Percentiles rank a stretch among this genome's conserved stretches.
phyloP scores from a whole-genome alignment of 192 early-diverging fungal genomes.

The Rhizophagus prolifer region DNA sequence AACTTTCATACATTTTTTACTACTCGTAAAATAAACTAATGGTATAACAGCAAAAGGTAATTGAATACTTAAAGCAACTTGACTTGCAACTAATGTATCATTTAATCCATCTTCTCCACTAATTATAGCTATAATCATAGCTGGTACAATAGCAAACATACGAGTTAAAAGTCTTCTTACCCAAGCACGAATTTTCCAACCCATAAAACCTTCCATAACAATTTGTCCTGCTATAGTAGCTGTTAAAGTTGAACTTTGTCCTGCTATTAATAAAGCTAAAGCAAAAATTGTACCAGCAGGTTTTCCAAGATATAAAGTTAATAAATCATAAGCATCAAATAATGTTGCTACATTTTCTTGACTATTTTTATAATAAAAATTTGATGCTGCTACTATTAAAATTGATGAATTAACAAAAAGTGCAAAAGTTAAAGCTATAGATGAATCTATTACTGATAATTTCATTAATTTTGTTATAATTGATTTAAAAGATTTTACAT shows the following conservation, averaged over 20 bases:
- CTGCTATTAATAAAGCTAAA: conserved; percentile 70
- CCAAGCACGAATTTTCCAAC: conserved; percentile 60
- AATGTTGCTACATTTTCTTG: conserved; percentile 50
- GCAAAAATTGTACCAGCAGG: conserved; percentile 72
- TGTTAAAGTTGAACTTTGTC: conserved; percentile 76
- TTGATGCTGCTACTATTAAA: conserved; percentile 73
- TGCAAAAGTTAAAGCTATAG: conserved; percentile 67
- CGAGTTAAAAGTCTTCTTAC: conserved; percentile 70
- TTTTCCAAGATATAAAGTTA: conserved; percentile 58
- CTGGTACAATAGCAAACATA: conserved; percentile 69
- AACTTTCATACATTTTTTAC: conserved; percentile 52
- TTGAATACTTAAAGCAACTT: conserved; percentile 79
- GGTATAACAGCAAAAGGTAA: conserved; percentile 83
- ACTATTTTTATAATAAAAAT: conserved; percentile 56
- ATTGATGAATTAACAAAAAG: conserved; percentile 79
- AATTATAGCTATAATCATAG: conserved; percentile 64
- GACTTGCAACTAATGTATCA: conserved; percentile 63
- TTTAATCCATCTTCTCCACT: conserved; percentile 63
- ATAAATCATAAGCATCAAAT: conserved; percentile 61
- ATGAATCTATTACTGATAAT: conserved; percentile 57
- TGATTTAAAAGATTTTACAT: conserved; percentile 22
- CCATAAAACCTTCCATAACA: conserved; percentile 79
- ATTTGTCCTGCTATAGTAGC: conserved; percentile 87
- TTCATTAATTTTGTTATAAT: conserved; percentile 10
- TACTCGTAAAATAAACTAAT: conserved; percentile 66